phyloP scores from a whole-genome alignment of 83 land plant species.

The Isoetes engelmannii region DNA sequence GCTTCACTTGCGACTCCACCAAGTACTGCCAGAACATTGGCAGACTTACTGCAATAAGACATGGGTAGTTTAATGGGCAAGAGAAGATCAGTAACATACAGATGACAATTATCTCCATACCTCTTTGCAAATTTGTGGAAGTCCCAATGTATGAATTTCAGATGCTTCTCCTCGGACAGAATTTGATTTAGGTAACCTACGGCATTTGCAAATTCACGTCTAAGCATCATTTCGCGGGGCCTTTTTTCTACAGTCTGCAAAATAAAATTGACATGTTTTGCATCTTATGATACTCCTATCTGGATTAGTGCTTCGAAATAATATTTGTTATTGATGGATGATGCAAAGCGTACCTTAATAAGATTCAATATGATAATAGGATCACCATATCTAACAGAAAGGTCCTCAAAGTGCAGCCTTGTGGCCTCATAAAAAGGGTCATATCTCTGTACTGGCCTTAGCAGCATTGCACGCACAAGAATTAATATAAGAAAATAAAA shows the following conservation, averaged over 20 bases:
- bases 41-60: conserved; percentile 64
- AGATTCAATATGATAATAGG: conserved; percentile 85
- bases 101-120: conserved; percentile 21
- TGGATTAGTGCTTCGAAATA: neutral
- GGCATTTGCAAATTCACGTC: conserved; percentile 91
- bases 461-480: neutral
- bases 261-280: conserved; percentile 4
- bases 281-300: neutral
- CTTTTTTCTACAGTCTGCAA: conserved; percentile 97
- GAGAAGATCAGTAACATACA: too few species aligned
- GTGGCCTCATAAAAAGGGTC: conserved; percentile 95
- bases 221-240: conserved; percentile 97
- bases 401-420: conserved; percentile 86
- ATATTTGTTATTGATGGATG: neutral
- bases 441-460: conserved; percentile 72
- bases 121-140: conserved; percentile 99
- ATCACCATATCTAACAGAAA: conserved; percentile 76
- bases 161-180: conserved; percentile 72
- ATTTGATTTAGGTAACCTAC: conserved; percentile 89
- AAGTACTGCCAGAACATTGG: conserved; percentile 96
- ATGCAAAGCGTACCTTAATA: conserved; percentile 56
- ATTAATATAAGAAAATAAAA: neutral
- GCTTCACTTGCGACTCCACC: conserved; percentile 89
- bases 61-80: conserved; percentile 6
- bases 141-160: conserved; percentile 97